phyloP scores from a whole-genome alignment of 371 early-diverging fungal genomes.

The Actinomucor elegans region DNA sequence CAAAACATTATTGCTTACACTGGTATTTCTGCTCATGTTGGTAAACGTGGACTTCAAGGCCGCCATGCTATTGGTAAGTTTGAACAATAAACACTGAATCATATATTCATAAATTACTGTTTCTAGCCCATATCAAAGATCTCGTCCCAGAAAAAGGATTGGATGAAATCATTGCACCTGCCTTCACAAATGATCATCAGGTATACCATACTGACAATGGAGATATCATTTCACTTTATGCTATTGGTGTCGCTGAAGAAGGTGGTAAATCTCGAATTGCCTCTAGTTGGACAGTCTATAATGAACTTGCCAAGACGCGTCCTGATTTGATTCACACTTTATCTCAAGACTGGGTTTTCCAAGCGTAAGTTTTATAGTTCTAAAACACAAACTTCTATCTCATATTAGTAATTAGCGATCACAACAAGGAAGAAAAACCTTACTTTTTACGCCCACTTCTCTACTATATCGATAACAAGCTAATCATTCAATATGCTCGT shows the following conservation, averaged over 20 bases:
- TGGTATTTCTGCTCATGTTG: conserved; percentile 29
- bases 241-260: conserved; percentile 29
- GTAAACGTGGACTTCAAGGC: conserved; percentile 31
- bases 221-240: conserved; percentile 34
- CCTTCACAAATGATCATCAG: conserved; percentile 34
- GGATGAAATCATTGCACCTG: conserved; percentile 25
- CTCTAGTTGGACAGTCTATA: conserved; percentile 37
- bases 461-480: conserved; percentile 22
- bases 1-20: conserved; percentile 36
- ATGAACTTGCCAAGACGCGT: conserved; percentile 25
- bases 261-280: conserved; percentile 34
- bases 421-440: conserved; percentile 9
- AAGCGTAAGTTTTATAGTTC: conserved; percentile 16
- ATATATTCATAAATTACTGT: not conserved
- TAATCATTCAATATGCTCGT: conserved; percentile 36
- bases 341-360: conserved; percentile 26
- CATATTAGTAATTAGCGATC: conserved; percentile 1
- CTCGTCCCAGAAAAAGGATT: conserved; percentile 21
- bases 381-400: not conserved
- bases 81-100: not conserved
- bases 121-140: conserved; percentile 29
- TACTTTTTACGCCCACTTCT: conserved; percentile 23
- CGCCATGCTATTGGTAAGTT: conserved; percentile 22
- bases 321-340: conserved; percentile 34
- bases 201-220: conserved; percentile 35